Evolutionary conservation across 2,329 filamentous ascomycete species (phyloP).

Genomic region (Colletotrichum karsti): DNA sequence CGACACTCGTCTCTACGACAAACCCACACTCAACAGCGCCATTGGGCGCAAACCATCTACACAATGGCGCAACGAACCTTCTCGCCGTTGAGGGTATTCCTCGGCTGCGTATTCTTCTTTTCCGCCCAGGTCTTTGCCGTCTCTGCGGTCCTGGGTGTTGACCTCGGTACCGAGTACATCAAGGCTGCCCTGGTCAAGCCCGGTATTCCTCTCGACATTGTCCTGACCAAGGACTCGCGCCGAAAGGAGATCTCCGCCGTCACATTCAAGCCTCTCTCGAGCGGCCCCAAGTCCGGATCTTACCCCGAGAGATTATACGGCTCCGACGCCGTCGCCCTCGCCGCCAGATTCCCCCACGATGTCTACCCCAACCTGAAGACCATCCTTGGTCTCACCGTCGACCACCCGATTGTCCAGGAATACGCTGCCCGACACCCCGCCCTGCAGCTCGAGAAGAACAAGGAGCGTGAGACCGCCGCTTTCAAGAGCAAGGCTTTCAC

Average conservation of each 20-base stretch:
- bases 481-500: slow-evolving; percentile 79
- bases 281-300: slow-evolving; percentile 66
- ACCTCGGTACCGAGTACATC: slow-evolving; percentile 96
- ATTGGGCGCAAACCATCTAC: slow-evolving; percentile 29
- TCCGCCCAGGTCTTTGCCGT: slow-evolving; percentile 59
- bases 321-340: slow-evolving; percentile 87
- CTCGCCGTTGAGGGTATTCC: slow-evolving; percentile 47
- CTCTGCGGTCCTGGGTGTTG: slow-evolving; percentile 87
- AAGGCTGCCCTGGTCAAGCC: slow-evolving; percentile 97
- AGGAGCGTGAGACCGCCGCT: slow-evolving; percentile 74
- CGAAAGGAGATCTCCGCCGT: slow-evolving; percentile 93
- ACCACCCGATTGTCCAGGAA: slow-evolving; percentile 68
- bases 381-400: slow-evolving; percentile 78
- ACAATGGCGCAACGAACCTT: slow-evolving; percentile 43
- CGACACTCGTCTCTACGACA: slow-evolving; percentile 2
- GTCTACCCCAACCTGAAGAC: slow-evolving; percentile 95
- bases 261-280: slow-evolving; percentile 87
- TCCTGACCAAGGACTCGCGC: slow-evolving; percentile 96
- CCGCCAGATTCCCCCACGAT: slow-evolving; percentile 88
- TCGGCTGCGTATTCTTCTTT: slow-evolving; percentile 52
- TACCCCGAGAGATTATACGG: slow-evolving; percentile 94
- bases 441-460: slow-evolving; percentile 71
- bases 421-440: slow-evolving; percentile 83
- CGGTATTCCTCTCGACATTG: slow-evolving; percentile 95
- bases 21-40: slow-evolving; percentile 10